Evolutionary conservation across 1,284 basidiomycete genomes (phyloP).

Genomic region (Heterobasidion irregulare): DNA sequence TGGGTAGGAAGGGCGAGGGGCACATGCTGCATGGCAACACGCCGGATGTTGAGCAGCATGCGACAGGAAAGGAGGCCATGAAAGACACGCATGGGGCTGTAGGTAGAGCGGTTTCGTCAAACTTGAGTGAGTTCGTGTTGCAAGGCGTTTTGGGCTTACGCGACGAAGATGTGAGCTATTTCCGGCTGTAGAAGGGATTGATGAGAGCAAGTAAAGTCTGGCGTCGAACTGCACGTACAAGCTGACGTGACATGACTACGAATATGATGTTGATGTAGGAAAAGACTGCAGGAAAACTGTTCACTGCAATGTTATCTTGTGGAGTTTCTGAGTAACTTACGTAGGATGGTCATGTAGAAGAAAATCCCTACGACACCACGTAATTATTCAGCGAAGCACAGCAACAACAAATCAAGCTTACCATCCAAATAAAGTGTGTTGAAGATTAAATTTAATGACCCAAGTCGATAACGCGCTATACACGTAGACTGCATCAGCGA

Average conservation of each 20-base stretch:
- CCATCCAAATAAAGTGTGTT: background rate
- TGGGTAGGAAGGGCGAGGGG: background rate
- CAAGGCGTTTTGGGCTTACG: background rate
- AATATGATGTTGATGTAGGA: background rate
- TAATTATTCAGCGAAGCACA: background rate
- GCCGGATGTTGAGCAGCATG: conserved; percentile 4
- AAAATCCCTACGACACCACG: background rate
- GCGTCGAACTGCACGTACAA: background rate
- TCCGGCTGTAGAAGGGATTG: background rate
- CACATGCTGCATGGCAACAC: background rate
- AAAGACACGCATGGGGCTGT: conserved; percentile 2
- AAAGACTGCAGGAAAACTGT: background rate
- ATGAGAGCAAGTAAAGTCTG: background rate
- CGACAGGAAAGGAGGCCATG: conserved; percentile 2
- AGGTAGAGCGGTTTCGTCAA: background rate
- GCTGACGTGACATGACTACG: background rate
- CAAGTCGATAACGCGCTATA: background rate
- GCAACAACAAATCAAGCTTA: background rate
- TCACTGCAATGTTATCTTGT: background rate
- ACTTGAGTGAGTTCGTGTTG: background rate
- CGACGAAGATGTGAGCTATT: background rate
- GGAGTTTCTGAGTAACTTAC: background rate
- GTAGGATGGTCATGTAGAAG: background rate
- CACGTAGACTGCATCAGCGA: background rate
- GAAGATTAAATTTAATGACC: background rate